Conservation (phyloP, 768 basidiomycete genomes). For the Amanita inopinata region DNA sequence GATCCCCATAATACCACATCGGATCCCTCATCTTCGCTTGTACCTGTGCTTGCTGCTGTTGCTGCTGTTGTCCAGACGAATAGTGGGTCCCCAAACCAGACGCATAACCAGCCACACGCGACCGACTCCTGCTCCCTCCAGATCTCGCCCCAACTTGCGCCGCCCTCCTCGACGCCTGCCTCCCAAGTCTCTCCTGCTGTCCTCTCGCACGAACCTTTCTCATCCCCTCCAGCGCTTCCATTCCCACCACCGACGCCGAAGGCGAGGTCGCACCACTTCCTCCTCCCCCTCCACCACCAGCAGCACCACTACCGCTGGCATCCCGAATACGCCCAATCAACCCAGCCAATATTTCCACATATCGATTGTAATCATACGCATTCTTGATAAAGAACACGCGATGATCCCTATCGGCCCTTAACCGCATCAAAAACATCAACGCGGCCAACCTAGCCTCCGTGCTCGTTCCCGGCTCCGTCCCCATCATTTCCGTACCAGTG, state of each 20-base stretch:
- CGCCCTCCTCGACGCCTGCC: conserved; percentile 44
- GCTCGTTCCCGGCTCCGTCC: background rate
- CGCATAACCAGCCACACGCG: conserved; percentile 28
- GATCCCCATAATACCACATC: conserved; percentile 66
- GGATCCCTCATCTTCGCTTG: conserved; percentile 30
- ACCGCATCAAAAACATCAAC: conserved; percentile 80
- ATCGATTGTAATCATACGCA: conserved; percentile 46
- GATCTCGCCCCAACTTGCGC: conserved; percentile 37
- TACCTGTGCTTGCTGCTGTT: conserved; percentile 14
- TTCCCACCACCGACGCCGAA: conserved; percentile 10
- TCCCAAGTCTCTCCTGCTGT: conserved; percentile 42
- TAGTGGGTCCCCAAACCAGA: conserved; percentile 2
- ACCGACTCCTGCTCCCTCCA: conserved; percentile 50
- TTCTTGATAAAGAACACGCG: conserved; percentile 59
- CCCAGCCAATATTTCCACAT: conserved; percentile 47
- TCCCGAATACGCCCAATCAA: conserved; percentile 47
- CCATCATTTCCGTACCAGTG: background rate
- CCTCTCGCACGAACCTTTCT: conserved; percentile 15
- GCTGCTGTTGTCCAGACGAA: background rate
- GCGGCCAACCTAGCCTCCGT: conserved; percentile 40
- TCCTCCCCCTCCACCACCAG: background rate
- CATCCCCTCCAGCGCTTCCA: conserved; percentile 11
- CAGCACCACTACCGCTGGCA: conserved; percentile 5
- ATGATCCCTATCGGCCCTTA: conserved; percentile 88
- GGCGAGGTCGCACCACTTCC: background rate